Conservation (phyloP, 768 basidiomycete genomes). For the Suillus bovinus region DNA sequence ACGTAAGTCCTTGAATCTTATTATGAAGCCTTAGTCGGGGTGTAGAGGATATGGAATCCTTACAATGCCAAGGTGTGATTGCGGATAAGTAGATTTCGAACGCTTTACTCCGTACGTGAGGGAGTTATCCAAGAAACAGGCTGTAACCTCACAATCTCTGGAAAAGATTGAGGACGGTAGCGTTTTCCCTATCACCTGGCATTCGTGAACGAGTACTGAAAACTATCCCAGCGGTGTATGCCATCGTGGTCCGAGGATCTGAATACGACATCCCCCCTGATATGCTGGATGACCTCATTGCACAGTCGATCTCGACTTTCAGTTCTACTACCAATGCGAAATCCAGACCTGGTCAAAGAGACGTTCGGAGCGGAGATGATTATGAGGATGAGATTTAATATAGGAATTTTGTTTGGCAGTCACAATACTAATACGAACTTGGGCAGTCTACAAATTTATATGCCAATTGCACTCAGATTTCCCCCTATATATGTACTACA, state of each 20-base stretch:
- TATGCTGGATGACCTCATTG: slow-evolving; percentile 69
- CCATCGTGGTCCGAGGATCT: slow-evolving; percentile 68
- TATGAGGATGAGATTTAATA: slow-evolving; percentile 23
- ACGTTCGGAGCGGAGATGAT: slow-evolving; percentile 27
- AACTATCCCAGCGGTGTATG: slow-evolving; percentile 58
- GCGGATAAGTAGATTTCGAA: slow-evolving; percentile 65
- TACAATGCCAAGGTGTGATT: slow-evolving; percentile 5
- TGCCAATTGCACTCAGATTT: not conserved
- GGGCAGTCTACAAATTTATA: not conserved
- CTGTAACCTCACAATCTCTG: slow-evolving; percentile 82
- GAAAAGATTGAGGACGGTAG: slow-evolving; percentile 93
- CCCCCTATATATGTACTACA: not conserved
- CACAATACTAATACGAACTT: not conserved
- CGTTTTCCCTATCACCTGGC: slow-evolving; percentile 17
- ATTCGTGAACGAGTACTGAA: slow-evolving; percentile 11
- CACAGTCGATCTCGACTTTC: slow-evolving; percentile 43
- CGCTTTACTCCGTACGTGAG: slow-evolving; percentile 66
- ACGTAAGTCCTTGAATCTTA: no score
- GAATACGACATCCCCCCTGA: slow-evolving; percentile 72
- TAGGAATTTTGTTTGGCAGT: not conserved
- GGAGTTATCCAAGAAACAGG: slow-evolving; percentile 85
- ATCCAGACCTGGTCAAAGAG: slow-evolving; percentile 21
- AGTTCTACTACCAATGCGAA: slow-evolving; percentile 8
- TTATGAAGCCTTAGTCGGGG: no score
- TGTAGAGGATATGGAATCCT: no score